phyloP scores from a whole-genome alignment of 1,139 yeast species.

The Hyphopichia pseudoburtonii region DNA sequence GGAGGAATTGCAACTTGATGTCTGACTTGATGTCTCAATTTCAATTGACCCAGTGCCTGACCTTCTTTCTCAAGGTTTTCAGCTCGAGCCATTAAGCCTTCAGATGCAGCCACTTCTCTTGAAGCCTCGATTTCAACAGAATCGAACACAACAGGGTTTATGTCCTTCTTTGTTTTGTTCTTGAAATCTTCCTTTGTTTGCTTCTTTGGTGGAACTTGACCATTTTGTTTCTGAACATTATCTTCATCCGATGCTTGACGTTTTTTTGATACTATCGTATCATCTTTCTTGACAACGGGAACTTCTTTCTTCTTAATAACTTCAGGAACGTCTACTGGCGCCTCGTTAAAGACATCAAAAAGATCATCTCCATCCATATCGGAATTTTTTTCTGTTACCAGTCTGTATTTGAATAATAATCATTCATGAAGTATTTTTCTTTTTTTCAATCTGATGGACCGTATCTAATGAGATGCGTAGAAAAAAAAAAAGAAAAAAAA shows the following conservation, averaged over 20 bases:
- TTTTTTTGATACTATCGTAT: constrained; percentile 8
- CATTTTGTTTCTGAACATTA: constrained; percentile 7
- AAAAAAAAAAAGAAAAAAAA: background rate
- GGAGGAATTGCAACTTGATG: constrained; percentile 98
- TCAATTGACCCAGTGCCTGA: too few relatives aligned
- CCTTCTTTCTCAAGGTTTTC: constrained; percentile 42
- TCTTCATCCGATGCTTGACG: constrained; percentile 14
- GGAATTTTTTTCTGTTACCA: background rate
- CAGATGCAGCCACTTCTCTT: constrained; percentile 78
- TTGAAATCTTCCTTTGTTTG: constrained; percentile 9
- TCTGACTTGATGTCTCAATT: constrained; percentile 87
- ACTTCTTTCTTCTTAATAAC: constrained; percentile 10
- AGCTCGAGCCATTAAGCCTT: constrained; percentile 56
- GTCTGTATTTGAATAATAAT: background rate
- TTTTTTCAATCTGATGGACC: too few relatives aligned
- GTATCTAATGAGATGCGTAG: background rate
- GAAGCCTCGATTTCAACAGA: constrained; percentile 89
- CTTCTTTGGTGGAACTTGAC: constrained; percentile 8
- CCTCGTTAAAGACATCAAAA: constrained; percentile 68
- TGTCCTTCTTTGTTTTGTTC: constrained; percentile 23
- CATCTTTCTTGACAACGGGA: constrained; percentile 8
- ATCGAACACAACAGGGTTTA: constrained; percentile 79
- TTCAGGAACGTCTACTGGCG: constrained; percentile 29
- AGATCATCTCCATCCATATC: constrained; percentile 52
- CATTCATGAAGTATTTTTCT: too few relatives aligned